Conservation (phyloP, 2,329 filamentous ascomycete genomes). For the Ascochyta viciae-villosae region DNA sequence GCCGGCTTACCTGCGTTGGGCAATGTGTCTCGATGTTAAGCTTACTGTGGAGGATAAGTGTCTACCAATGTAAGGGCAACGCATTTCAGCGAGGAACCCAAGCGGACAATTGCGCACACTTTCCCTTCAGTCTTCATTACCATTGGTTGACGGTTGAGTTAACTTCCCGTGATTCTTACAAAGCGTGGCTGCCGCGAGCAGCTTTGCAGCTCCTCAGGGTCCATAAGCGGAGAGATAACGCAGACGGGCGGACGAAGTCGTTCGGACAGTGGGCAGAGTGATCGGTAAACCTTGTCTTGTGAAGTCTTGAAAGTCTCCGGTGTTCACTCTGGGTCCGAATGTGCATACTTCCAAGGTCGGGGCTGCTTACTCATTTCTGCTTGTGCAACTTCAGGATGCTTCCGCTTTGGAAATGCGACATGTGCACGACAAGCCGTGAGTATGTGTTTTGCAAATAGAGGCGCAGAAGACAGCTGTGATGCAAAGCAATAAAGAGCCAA, state of each 20-base stretch:
- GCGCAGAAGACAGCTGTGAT: not conserved
- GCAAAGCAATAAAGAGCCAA: not conserved
- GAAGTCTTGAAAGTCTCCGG: not conserved
- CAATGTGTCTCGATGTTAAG: slow-evolving; percentile 10
- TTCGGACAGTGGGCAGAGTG: not conserved
- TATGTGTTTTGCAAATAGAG: not conserved
- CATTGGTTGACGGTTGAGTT: not conserved
- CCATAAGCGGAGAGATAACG: slow-evolving; percentile 6
- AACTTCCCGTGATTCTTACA: not conserved
- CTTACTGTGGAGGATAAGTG: slow-evolving; percentile 5
- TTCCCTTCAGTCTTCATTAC: not conserved
- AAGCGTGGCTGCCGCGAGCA: slow-evolving; percentile 7
- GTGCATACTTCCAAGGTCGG: slow-evolving; percentile 4
- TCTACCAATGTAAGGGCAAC: slow-evolving; percentile 3
- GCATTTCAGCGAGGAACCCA: not conserved
- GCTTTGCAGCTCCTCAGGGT: slow-evolving; percentile 6
- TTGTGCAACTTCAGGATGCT: slow-evolving; percentile 11
- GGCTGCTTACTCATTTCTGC: slow-evolving; percentile 8
- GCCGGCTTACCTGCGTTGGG: slow-evolving; percentile 1
- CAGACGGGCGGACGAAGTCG: slow-evolving; percentile 13
- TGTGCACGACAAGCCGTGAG: not conserved
- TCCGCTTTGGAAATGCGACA: not conserved
- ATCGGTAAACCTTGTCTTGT: slow-evolving; percentile 6
- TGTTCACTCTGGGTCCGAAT: not conserved
- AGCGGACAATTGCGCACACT: slow-evolving; percentile 5